Conservation (phyloP, 352 stramenopile genomes). For the Pythium phragmiticola region DNA sequence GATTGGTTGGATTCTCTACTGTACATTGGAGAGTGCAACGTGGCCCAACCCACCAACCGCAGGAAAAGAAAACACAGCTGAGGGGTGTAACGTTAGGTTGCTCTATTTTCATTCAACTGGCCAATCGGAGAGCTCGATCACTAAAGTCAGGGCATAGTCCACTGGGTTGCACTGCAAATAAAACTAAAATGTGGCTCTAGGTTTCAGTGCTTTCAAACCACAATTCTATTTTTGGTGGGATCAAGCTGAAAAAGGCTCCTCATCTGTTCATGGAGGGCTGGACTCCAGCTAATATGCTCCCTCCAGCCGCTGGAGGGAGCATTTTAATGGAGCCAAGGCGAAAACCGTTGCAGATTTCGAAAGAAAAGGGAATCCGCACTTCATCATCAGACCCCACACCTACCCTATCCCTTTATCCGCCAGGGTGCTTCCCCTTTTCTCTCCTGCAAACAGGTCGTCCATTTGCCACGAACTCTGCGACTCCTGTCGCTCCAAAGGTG, state of each 20-base stretch:
- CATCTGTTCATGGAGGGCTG: no score
- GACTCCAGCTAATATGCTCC: no score
- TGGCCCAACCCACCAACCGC: slow-evolving; percentile 1
- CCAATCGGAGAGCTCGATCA: slow-evolving; percentile 10
- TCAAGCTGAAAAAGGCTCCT: no score
- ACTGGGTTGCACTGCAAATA: no score
- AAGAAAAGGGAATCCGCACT: slow-evolving; percentile 10
- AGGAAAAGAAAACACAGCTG: slow-evolving; percentile 14
- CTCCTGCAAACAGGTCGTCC: slow-evolving; percentile 1
- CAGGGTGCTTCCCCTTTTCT: slow-evolving; percentile 3
- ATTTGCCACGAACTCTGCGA: slow-evolving; percentile 2
- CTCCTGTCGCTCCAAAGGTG: slow-evolving; percentile 2
- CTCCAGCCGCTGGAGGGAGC: no score
- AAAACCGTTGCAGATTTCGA: background rate
- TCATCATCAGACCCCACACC: no score
- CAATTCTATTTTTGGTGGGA: background rate
- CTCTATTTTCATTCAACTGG: slow-evolving; percentile 22
- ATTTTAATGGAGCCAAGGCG: background rate
- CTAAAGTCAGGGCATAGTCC: slow-evolving; percentile 14
- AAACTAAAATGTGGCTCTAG: no score
- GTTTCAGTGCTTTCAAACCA: no score
- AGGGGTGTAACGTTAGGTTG: background rate
- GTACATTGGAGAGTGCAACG: background rate
- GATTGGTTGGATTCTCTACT: slow-evolving; percentile 19
- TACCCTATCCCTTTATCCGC: slow-evolving; percentile 3